These are phyloP conservation scores for Curvularia hawaiiensis DNA, from an alignment of 2,329 filamentous ascomycete species.

Conservation along the genomic window DNA sequence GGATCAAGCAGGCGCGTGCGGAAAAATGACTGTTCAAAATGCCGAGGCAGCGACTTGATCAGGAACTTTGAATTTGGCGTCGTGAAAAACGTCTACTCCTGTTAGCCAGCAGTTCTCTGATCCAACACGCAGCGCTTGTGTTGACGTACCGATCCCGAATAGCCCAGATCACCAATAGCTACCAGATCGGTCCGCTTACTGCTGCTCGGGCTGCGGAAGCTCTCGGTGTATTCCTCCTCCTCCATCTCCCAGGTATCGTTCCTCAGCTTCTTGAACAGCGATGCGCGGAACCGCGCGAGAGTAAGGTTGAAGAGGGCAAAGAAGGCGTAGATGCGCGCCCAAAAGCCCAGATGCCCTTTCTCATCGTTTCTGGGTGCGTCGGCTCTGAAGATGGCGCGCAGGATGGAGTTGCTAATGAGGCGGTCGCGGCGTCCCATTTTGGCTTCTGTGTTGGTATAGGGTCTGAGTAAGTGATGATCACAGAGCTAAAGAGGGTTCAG, in stretches of 20 bases:
- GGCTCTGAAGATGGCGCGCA: conserved; percentile 43
- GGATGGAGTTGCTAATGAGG: conserved; percentile 46
- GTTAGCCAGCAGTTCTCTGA: conserved; percentile 13
- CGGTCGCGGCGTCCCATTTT: conserved; percentile 45
- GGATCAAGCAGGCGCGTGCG: conserved; percentile 67
- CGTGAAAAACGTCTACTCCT: conserved; percentile 67
- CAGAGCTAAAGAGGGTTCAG: conserved; percentile 1
- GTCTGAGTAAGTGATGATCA: conserved; percentile 3
- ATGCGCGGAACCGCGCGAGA: conserved; percentile 54
- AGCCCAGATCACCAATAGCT: conserved; percentile 71
- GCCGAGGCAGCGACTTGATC: conserved; percentile 72
- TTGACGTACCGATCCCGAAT: conserved; percentile 66
- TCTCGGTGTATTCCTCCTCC: conserved; percentile 60
- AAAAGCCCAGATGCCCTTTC: conserved; percentile 32
- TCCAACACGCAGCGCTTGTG: background rate
- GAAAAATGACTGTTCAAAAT: conserved; percentile 75
- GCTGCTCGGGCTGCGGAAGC: conserved; percentile 54
- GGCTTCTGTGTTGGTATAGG: background rate
- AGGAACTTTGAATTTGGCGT: conserved; percentile 70
- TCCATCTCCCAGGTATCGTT: conserved; percentile 59
- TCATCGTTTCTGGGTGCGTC: conserved; percentile 24
- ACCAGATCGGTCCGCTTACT: conserved; percentile 53
- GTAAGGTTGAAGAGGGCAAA: conserved; percentile 60
- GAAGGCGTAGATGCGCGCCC: conserved; percentile 57
- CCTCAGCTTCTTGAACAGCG: conserved; percentile 59